These are phyloP conservation scores for Talaromyces proteolyticus DNA, from an alignment of 495 filamentous ascomycete species.

Conservation along the genomic window DNA sequence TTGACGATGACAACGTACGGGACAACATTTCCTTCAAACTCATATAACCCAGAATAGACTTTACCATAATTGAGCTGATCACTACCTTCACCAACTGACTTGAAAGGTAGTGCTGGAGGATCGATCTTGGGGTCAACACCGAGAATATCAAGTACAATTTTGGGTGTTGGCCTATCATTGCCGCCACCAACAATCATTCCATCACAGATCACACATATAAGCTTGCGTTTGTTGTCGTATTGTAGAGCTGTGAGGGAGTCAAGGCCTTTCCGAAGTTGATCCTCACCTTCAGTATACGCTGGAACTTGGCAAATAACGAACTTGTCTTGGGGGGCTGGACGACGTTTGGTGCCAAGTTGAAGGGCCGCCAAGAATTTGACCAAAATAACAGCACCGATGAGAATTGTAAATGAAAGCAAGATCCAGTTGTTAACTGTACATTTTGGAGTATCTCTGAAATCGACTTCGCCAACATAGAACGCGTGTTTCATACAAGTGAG, in stretches of 20 bases:
- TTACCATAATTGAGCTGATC: constrained; percentile 98
- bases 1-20: constrained; percentile 96
- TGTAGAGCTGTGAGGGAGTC: constrained; percentile 91
- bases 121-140: constrained; percentile 97
- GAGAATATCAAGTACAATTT: constrained; percentile 94
- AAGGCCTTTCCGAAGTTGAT: constrained; percentile 82
- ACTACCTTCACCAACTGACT: constrained; percentile 80
- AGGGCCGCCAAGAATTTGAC: constrained; percentile 92
- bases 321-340: constrained; percentile 88
- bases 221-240: constrained; percentile 96
- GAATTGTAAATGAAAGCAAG: constrained; percentile 75
- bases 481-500: constrained; percentile 75
- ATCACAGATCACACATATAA: constrained; percentile 90
- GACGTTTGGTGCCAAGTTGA: constrained; percentile 87
- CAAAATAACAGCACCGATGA: constrained; percentile 73
- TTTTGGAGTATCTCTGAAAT: constrained; percentile 69
- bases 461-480: constrained; percentile 77
- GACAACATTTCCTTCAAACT: constrained; percentile 95
- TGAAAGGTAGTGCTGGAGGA: constrained; percentile 87
- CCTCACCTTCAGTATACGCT: constrained; percentile 96
- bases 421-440: constrained; percentile 94
- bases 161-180: constrained; percentile 94
- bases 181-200: constrained; percentile 95
- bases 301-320: constrained; percentile 98
- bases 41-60: constrained; percentile 96